phyloP scores from a whole-genome alignment of 2,329 filamentous ascomycete genomes.

The Ascosphaera acerosa region DNA sequence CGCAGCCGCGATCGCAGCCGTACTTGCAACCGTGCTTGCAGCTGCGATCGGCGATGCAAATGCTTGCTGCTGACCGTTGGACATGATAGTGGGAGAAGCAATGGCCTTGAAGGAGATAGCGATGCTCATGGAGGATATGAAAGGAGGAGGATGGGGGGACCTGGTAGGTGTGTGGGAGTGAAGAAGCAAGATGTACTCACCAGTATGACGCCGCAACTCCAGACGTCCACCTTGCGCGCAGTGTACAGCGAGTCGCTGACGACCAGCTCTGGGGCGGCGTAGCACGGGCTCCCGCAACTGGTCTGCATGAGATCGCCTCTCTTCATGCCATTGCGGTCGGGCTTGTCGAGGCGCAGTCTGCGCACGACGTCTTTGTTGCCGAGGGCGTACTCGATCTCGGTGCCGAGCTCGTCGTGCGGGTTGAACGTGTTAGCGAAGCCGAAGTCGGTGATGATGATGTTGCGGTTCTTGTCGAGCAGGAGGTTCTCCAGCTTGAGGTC shows the following conservation, averaged over 20 bases:
- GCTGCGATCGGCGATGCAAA: too few relatives aligned
- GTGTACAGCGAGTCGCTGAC: conserved; percentile 96
- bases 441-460: conserved; percentile 99
- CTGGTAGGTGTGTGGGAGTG: neutral
- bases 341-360: conserved; percentile 56
- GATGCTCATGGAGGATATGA: neutral
- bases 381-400: conserved; percentile 74
- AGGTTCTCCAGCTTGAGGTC: conserved; percentile 94
- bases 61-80: too few relatives aligned
- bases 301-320: conserved; percentile 96
- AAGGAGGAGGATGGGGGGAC: conserved; percentile 1
- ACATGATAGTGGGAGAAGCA: neutral
- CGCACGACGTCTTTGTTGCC: conserved; percentile 75
- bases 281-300: conserved; percentile 93
- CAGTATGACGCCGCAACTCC: conserved; percentile 96
- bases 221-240: conserved; percentile 91
- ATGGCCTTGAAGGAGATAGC: too few relatives aligned
- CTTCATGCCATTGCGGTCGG: conserved; percentile 47
- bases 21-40: too few relatives aligned
- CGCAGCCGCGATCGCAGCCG: too few relatives aligned
- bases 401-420: conserved; percentile 58
- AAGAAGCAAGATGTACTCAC: conserved; percentile 29
- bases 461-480: conserved; percentile 80
- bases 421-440: conserved; percentile 98
- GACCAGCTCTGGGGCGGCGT: conserved; percentile 87